These are phyloP conservation scores for Nicotiana paniculata DNA, from an alignment of 257 asterid species.

Conservation along the genomic window DNA sequence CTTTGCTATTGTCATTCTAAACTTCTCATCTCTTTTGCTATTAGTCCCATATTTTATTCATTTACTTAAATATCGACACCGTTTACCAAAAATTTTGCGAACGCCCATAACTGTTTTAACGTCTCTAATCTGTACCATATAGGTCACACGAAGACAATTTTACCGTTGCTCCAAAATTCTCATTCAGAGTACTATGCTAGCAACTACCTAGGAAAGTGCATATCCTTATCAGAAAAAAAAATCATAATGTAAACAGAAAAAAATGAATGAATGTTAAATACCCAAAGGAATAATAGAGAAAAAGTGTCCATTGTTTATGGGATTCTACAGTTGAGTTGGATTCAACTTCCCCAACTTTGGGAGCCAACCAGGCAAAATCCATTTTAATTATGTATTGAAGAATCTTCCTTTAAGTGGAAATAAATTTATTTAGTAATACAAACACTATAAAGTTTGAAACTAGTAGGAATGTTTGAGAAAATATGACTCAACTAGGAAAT, in stretches of 20 bases:
- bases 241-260: slow-evolving; percentile 7
- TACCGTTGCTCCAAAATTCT: too few relatives aligned
- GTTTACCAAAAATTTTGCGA: too few relatives aligned
- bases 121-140: accelerated
- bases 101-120: too few relatives aligned
- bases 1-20: too few relatives aligned
- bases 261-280: not conserved
- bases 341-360: slow-evolving; percentile 18
- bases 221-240: not conserved
- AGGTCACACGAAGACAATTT: too few relatives aligned
- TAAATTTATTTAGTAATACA: not conserved
- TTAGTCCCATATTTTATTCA: too few relatives aligned
- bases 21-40: too few relatives aligned
- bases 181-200: too few relatives aligned
- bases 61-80: too few relatives aligned
- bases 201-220: not conserved
- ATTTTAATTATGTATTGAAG: not conserved
- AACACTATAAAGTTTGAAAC: not conserved
- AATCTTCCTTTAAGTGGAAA: slow-evolving; percentile 11
- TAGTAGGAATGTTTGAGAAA: not conserved
- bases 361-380: slow-evolving; percentile 20
- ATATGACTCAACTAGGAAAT: not conserved
- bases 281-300: not conserved
- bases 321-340: slow-evolving; percentile 2
- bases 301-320: slow-evolving; percentile 9